Evolutionary conservation across 2,329 filamentous ascomycete genomes (phyloP), one percentile per base, ranked within the genome.

Genomic region (Emmonsia crescens): DNA sequence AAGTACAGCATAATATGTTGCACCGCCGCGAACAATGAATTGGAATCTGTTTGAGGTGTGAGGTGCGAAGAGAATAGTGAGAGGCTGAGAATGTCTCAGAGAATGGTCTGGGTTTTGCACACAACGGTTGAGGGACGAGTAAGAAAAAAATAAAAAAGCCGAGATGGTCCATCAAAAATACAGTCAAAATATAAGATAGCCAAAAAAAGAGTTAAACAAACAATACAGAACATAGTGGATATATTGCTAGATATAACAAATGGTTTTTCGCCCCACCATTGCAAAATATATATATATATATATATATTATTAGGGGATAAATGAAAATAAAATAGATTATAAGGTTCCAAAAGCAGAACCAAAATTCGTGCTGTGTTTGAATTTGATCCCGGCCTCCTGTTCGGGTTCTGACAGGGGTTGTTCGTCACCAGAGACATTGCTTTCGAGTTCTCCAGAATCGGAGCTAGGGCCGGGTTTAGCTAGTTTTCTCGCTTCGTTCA

Each of bases 331-430:
- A 27, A 40, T 40, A 40, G n/a, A 38, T 60, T 31, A 51, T 42
- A 52, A 29, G 16, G 60, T 40, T 29, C 77, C 77, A 73, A 77
- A 79, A 5, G 76, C 77, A 61, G 75, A 77, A n/a, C 77, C 77
- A 70, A 79, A 79, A 68, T 79, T 79, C 21, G 74, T 78, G 19
- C 73, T 75, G 31, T 75, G 74, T 64, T 72, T 78, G 66, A 79
- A 74, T 64, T 72, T 76, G 65, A 79, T 74, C 64, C 73, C 77
- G 62, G 78, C 67, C 66, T 76, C 74, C 21, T 72, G 69, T 31
- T 74, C 72, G 33, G 67, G 68, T 46, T 73, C 69, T 48, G 66
- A 65, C 54, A 68, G 68, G 10, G 60, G 42, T 33, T 69, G 69
- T 19, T 71, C 68, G 5, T 61, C 48, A 60, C 72, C 68, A 5